These are phyloP conservation scores for Fusarium floridanum DNA, from an alignment of 2,329 filamentous ascomycete genomes.

Conservation along the genomic window DNA sequence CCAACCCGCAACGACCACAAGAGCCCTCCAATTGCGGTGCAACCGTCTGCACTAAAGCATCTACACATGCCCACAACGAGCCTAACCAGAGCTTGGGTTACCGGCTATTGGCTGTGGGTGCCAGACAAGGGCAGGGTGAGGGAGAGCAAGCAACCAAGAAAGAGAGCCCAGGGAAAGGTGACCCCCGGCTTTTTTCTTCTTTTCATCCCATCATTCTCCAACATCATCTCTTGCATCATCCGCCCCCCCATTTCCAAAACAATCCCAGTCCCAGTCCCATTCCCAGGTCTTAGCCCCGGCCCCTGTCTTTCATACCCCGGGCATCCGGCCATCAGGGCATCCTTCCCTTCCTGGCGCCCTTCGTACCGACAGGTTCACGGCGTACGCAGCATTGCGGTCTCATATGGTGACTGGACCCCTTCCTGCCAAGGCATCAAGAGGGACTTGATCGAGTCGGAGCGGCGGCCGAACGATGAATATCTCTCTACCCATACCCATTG, in stretches of 20 bases:
- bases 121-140: constrained; percentile 30
- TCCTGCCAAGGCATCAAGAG: constrained; percentile 11
- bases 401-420: background rate
- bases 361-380: constrained; percentile 8
- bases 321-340: constrained; percentile 23
- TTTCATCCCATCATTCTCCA: constrained; percentile 38
- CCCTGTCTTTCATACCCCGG: constrained; percentile 35
- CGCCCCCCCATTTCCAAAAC: constrained; percentile 17
- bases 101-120: constrained; percentile 21
- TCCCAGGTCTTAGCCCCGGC: constrained; percentile 30
- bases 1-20: constrained; percentile 17
- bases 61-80: constrained; percentile 24
- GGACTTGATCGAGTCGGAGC: constrained; percentile 27
- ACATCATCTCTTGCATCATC: constrained; percentile 43
- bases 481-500: constrained; percentile 17
- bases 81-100: constrained; percentile 30
- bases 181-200: constrained; percentile 12
- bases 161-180: constrained; percentile 10
- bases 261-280: constrained; percentile 13
- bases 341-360: constrained; percentile 9
- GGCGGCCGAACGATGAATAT: constrained; percentile 25
- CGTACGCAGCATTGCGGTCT: constrained; percentile 13
- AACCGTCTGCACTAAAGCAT: constrained; percentile 18
- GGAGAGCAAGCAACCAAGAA: constrained; percentile 3
- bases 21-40: constrained; percentile 15